Evolutionary conservation across 352 stramenopile genomes (phyloP), one percentile per base, ranked within the genome.

Genomic region (Thalassiosira ordinaria): DNA sequence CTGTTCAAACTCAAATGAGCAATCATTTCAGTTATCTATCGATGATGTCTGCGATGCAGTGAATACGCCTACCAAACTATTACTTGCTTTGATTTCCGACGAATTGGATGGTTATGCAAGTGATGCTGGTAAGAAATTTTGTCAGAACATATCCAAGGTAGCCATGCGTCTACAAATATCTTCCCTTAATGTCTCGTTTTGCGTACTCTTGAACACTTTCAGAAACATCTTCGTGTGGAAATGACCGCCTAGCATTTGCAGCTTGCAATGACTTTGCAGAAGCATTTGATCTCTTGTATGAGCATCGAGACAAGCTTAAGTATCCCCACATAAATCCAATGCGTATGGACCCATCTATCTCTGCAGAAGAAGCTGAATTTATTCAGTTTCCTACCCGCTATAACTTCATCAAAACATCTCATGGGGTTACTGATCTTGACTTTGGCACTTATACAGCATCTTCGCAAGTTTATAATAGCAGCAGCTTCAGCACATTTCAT

Each of bases 21-120:
- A 65, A 31, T 65, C 56, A 44, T 65, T 65, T 51, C 2, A 3
- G 20, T 1, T 65, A 11, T 65, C 56, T 2, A 33, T 18, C 11
- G 18, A 65, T 14, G 2, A 65, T 18, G 56, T 65, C 16, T 65
- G 56, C 18, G 33, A 51, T 29, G 56, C 56, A 51, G 56, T 65
- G 0, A 31, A 65, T 51, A 52, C 56, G 9, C 31, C 14, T n/a
- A 33, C 7, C 7, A 65, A 65, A 24, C 20, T 65, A 18, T 47
- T 65, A 8, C 33, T 65, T 51, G 31, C 27, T 4, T 11, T 14
- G 24, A 44, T 62, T 62, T 5, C 6, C 0, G 53, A 62, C 13
- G 27, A 62, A 46, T 46, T 62, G 27, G 56, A 65, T 65, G 56
- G 31, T 8, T 51, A 22, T 51, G 56, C 18, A 41, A 41, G 33